phyloP scores from a whole-genome alignment of 257 asterid genomes.

The Solanum tacnaense region DNA sequence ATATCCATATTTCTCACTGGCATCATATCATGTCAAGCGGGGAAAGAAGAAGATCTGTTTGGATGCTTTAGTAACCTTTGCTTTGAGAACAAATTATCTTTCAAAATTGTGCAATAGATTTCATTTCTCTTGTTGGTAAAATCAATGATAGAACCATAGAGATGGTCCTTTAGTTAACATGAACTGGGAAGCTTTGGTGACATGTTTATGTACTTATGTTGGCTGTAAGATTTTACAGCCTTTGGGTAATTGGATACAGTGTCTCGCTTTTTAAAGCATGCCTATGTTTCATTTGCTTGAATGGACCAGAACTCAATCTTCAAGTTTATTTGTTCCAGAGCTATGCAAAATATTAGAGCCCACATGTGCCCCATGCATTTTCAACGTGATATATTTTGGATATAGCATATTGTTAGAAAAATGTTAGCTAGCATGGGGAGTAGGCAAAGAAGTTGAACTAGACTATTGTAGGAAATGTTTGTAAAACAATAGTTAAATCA shows the following conservation, averaged over 20 bases:
- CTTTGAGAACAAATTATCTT: neutral
- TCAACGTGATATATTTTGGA: neutral
- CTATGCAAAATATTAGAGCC: neutral
- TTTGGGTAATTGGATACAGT: neutral
- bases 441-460: neutral
- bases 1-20: neutral
- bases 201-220: neutral
- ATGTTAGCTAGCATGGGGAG: neutral
- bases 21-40: neutral
- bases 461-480: neutral
- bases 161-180: neutral
- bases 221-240: neutral
- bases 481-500: neutral
- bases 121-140: neutral
- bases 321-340: neutral
- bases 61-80: neutral
- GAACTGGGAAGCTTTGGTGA: neutral
- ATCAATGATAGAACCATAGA: neutral
- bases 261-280: neutral
- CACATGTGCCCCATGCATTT: neutral
- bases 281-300: neutral
- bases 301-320: neutral
- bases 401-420: neutral
- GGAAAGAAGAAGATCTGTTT: neutral
- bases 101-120: neutral